These are phyloP conservation scores for Kentomonas sorsogonicus DNA, from an alignment of 208 protist genomes.

Conservation along the genomic window DNA sequence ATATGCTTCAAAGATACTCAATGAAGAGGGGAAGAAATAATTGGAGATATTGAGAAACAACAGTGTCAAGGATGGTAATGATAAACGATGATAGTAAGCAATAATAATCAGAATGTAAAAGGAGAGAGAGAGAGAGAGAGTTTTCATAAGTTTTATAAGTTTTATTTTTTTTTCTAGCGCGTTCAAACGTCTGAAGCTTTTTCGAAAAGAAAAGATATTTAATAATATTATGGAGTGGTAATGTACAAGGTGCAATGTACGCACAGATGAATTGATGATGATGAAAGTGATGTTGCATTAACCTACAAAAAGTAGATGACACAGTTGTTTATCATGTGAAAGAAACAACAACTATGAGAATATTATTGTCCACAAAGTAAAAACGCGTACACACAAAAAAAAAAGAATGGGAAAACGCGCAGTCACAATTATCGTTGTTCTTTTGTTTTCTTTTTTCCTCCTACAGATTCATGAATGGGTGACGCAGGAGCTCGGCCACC, in stretches of 20 bases:
- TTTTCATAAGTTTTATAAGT: conserved; percentile 8
- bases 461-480: conserved; percentile 56
- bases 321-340: conserved; percentile 9
- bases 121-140: conserved; percentile 4
- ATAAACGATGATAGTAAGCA: too few relatives aligned
- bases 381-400: conserved; percentile 8
- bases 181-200: background rate
- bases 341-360: too few relatives aligned
- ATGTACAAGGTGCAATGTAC: too few relatives aligned
- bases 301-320: conserved; percentile 5
- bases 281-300: background rate
- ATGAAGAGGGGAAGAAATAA: too few relatives aligned
- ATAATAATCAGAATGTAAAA: too few relatives aligned
- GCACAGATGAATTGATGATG: background rate
- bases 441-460: conserved; percentile 9
- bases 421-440: conserved; percentile 5
- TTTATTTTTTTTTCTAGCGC: background rate
- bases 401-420: conserved; percentile 4
- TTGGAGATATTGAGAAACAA: too few relatives aligned
- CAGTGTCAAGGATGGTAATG: too few relatives aligned
- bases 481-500: conserved; percentile 49
- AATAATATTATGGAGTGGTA: too few relatives aligned
- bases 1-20: too few relatives aligned
- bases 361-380: background rate
- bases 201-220: too few relatives aligned